Conservation (phyloP, 2,329 filamentous ascomycete genomes). For the Claviceps spartinae region DNA sequence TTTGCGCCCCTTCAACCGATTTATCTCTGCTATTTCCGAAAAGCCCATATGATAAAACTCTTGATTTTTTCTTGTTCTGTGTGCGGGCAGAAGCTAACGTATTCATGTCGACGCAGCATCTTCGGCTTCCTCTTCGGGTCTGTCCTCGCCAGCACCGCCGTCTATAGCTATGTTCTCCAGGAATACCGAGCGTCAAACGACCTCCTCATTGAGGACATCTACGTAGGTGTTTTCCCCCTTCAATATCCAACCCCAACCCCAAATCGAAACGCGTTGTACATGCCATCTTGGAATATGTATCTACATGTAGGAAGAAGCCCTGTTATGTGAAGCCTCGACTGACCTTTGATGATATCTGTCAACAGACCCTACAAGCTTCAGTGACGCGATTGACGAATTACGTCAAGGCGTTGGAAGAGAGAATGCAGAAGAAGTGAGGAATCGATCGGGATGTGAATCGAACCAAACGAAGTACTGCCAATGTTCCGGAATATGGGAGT, state of each 20-base stretch:
- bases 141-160: constrained; percentile 61
- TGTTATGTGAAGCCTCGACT: too few relatives aligned
- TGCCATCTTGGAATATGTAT: too few relatives aligned
- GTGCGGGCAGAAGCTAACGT: background rate
- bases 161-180: constrained; percentile 86
- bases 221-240: constrained; percentile 53
- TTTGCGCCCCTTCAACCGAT: too few relatives aligned
- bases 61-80: too few relatives aligned
- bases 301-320: too few relatives aligned
- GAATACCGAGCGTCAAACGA: constrained; percentile 93
- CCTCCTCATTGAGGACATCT: constrained; percentile 87
- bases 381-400: constrained; percentile 79
- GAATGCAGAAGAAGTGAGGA: constrained; percentile 41
- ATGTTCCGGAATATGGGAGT: too few relatives aligned
- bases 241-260: background rate
- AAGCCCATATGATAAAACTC: too few relatives aligned
- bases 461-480: too few relatives aligned
- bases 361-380: constrained; percentile 70
- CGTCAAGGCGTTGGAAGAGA: constrained; percentile 68
- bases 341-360: too few relatives aligned
- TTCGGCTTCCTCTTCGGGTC: constrained; percentile 86
- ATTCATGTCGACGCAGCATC: constrained; percentile 39
- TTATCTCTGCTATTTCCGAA: too few relatives aligned
- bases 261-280: too few relatives aligned
- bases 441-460: background rate